A percentile compares a stretch with the other conserved stretches of the same genome.
These are phyloP conservation scores for Boletus rufocinnamomeus DNA, from an alignment of 768 basidiomycete species.

Conservation along the genomic window DNA sequence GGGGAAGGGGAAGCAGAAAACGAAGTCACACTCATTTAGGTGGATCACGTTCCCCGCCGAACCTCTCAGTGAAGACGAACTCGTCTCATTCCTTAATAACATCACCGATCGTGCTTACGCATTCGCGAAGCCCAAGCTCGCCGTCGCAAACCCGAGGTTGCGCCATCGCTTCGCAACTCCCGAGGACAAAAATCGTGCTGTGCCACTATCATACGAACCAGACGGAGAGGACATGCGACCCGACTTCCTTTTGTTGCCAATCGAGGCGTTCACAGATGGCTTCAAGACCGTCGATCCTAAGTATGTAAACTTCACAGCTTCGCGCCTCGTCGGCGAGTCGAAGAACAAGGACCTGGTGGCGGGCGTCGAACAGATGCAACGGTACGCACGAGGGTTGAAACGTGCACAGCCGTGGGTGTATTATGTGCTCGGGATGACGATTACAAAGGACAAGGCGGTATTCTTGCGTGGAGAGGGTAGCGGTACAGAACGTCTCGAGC, in stretches of 20 bases:
- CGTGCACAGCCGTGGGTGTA: constrained; percentile 14
- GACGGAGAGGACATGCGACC: constrained; percentile 9
- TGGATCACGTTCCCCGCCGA: constrained; percentile 9
- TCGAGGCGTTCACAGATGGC: constrained; percentile 3
- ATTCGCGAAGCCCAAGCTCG: neutral
- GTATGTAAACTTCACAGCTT: neutral
- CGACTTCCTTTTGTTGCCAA: constrained; percentile 16
- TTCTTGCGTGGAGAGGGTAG: too few relatives aligned
- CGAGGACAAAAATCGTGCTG: neutral
- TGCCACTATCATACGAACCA: constrained; percentile 2
- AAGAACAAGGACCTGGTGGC: constrained; percentile 1
- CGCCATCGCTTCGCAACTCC: neutral
- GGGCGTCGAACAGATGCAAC: constrained; percentile 4
- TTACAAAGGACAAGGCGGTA: constrained; percentile 2
- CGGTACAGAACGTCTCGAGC: constrained; percentile 8
- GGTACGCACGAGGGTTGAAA: constrained; percentile 13
- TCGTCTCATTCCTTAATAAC: constrained; percentile 9
- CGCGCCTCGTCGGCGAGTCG: constrained; percentile 4
- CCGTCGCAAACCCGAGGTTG: neutral
- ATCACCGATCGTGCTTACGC: neutral
- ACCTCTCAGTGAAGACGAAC: constrained; percentile 5
- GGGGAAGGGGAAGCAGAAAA: neutral
- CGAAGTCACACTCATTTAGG: constrained; percentile 4
- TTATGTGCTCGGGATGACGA: constrained; percentile 2
- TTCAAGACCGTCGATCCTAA: too few relatives aligned